Conservation (phyloP, 495 filamentous ascomycete genomes). For the Paragyromitra xinjiangensis region DNA sequence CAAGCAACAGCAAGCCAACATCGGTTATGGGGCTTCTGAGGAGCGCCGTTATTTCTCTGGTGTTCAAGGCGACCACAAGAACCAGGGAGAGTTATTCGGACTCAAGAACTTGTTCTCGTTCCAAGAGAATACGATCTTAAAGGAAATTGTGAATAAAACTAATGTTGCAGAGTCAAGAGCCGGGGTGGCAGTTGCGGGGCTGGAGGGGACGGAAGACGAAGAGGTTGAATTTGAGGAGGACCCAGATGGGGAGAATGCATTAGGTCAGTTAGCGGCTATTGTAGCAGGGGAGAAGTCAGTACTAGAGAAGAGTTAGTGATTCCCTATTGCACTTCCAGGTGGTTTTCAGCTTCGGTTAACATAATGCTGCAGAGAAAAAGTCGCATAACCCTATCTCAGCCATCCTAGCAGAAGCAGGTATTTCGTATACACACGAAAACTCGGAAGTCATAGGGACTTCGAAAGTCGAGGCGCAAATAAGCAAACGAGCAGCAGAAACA, state of each 20-base stretch:
- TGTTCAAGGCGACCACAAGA: constrained; percentile 79
- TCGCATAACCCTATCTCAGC: constrained; percentile 80
- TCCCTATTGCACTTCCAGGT: neutral
- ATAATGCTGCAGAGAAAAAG: constrained; percentile 42
- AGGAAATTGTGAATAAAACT: constrained; percentile 96
- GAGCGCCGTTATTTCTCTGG: constrained; percentile 97
- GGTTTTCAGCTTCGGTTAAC: neutral
- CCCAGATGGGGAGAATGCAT: constrained; percentile 69
- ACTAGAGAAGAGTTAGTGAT: constrained; percentile 54
- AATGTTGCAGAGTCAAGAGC: constrained; percentile 93
- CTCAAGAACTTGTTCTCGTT: constrained; percentile 87
- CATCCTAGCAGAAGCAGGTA: constrained; percentile 86
- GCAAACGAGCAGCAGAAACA: constrained; percentile 74
- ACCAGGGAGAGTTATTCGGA: constrained; percentile 94
- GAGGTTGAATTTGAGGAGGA: constrained; percentile 63
- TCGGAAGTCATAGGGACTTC: constrained; percentile 93
- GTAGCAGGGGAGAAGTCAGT: constrained; percentile 66
- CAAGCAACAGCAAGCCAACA: constrained; percentile 98
- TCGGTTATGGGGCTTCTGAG: constrained; percentile 90
- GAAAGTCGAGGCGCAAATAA: constrained; percentile 81
- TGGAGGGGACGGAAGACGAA: constrained; percentile 71
- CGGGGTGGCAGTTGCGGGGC: constrained; percentile 78
- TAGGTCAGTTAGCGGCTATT: constrained; percentile 78
- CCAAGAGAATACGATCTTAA: constrained; percentile 79
- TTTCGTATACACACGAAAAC: constrained; percentile 96